These are phyloP conservation scores for Pseudonectria foliicola DNA, from an alignment of 2,329 filamentous ascomycete genomes.

Conservation along the genomic window DNA sequence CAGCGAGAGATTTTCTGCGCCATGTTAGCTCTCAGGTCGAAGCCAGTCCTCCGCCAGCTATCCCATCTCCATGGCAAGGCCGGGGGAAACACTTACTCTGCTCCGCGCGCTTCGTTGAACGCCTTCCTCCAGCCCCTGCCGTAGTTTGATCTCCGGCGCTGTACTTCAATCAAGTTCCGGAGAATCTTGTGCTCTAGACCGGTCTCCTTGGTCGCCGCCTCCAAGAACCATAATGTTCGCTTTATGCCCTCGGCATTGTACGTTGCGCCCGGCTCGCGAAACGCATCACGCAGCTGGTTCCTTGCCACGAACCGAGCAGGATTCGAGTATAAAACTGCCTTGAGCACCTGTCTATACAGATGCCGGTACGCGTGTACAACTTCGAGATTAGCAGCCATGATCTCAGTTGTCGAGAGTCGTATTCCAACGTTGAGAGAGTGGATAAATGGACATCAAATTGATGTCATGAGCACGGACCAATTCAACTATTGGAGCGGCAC, in stretches of 20 bases:
- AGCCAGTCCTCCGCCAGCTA: not conserved
- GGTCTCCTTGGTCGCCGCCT: slow-evolving; percentile 52
- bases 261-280: slow-evolving; percentile 38
- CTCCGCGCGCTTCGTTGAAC: slow-evolving; percentile 14
- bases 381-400: slow-evolving; percentile 27
- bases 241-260: slow-evolving; percentile 47
- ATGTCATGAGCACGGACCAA: not conserved
- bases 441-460: not conserved
- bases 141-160: slow-evolving; percentile 9
- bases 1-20: slow-evolving; percentile 11
- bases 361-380: slow-evolving; percentile 61
- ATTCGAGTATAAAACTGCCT: slow-evolving; percentile 63
- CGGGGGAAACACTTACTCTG: slow-evolving; percentile 15
- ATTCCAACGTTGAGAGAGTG: not conserved
- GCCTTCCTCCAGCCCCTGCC: slow-evolving; percentile 13
- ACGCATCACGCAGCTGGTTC: slow-evolving; percentile 52
- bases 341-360: slow-evolving; percentile 60
- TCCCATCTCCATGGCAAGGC: not conserved
- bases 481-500: no score
- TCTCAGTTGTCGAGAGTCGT: not conserved
- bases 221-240: slow-evolving; percentile 64
- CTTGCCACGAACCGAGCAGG: slow-evolving; percentile 59
- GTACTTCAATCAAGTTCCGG: slow-evolving; percentile 53
- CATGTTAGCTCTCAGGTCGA: slow-evolving; percentile 1
- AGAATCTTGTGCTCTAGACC: slow-evolving; percentile 68